Evolutionary conservation across 2,329 filamentous ascomycete species (phyloP).

Genomic region (Madurella mycetomatis): DNA sequence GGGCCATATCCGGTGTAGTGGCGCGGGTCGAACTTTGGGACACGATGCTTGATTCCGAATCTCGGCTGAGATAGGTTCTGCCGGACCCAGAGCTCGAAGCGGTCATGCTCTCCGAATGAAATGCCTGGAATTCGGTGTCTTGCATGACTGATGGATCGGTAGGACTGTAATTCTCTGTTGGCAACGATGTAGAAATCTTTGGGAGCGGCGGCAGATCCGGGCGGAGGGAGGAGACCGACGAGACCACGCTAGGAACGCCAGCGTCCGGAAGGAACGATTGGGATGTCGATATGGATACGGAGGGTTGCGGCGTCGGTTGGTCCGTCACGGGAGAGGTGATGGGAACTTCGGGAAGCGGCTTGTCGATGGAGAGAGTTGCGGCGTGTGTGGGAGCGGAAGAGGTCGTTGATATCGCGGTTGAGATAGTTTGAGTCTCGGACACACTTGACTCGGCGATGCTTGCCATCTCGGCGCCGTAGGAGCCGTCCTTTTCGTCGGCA

Average conservation of each 20-base stretch:
- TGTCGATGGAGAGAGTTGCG: slow-evolving; percentile 51
- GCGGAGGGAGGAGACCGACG: slow-evolving; percentile 46
- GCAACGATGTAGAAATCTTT: slow-evolving; percentile 49
- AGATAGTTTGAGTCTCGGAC: slow-evolving; percentile 29
- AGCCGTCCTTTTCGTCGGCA: slow-evolving; percentile 32
- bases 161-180: slow-evolving; percentile 46
- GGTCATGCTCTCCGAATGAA: slow-evolving; percentile 65
- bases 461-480: slow-evolving; percentile 32
- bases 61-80: slow-evolving; percentile 73
- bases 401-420: slow-evolving; percentile 30
- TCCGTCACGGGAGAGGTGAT: slow-evolving; percentile 40
- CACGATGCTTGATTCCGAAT: slow-evolving; percentile 73
- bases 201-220: slow-evolving; percentile 53
- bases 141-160: slow-evolving; percentile 42
- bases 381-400: slow-evolving; percentile 35
- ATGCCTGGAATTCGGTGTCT: slow-evolving; percentile 49
- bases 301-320: slow-evolving; percentile 24
- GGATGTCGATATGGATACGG: slow-evolving; percentile 37
- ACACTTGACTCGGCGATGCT: slow-evolving; percentile 37
- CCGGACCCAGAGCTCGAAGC: slow-evolving; percentile 73
- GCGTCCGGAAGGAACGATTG: slow-evolving; percentile 30
- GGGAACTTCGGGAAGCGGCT: slow-evolving; percentile 64
- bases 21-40: slow-evolving; percentile 83
- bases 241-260: slow-evolving; percentile 37
- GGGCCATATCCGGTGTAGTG: slow-evolving; percentile 70